Percentiles rank a stretch among this genome's conserved stretches.
Conservation (phyloP, 257 asterid genomes). For the Penstemon eatonii region DNA sequence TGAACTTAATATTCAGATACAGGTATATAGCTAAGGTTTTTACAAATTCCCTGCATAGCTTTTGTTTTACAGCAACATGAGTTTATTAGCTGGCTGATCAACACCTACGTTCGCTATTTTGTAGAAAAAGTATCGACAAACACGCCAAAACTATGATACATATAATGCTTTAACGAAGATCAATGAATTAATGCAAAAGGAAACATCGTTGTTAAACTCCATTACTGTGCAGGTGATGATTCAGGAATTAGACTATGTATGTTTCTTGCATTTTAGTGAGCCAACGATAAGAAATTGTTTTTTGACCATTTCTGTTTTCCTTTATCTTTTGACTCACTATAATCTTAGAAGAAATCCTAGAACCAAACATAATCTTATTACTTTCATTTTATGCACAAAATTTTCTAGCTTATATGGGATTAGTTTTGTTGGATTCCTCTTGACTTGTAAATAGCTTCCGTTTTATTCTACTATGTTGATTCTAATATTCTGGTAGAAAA, state of each 20-base stretch:
- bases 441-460: not conserved
- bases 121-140: conserved; percentile 69
- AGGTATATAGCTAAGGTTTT: conserved; percentile 40
- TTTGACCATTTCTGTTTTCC: too few species aligned
- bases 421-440: conserved; percentile 12
- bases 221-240: conserved; percentile 69
- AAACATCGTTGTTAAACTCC: conserved; percentile 79
- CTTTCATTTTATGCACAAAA: not conserved
- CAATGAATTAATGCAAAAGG: conserved; percentile 81
- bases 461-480: not conserved
- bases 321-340: too few species aligned
- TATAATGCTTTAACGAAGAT: conserved; percentile 77
- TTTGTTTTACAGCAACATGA: not conserved
- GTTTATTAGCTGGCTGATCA: conserved; percentile 26
- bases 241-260: conserved; percentile 2
- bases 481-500: not conserved
- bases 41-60: not conserved
- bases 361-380: too few species aligned
- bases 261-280: too few species aligned
- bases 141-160: conserved; percentile 71
- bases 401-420: conserved; percentile 1
- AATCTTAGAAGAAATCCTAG: too few species aligned
- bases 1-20: conserved; percentile 74
- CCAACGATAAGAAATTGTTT: too few species aligned
- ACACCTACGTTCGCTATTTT: conserved; percentile 26